Evolutionary conservation across 2,329 filamentous ascomycete species (phyloP).

Genomic region (Apiospora rasikravindrae): DNA sequence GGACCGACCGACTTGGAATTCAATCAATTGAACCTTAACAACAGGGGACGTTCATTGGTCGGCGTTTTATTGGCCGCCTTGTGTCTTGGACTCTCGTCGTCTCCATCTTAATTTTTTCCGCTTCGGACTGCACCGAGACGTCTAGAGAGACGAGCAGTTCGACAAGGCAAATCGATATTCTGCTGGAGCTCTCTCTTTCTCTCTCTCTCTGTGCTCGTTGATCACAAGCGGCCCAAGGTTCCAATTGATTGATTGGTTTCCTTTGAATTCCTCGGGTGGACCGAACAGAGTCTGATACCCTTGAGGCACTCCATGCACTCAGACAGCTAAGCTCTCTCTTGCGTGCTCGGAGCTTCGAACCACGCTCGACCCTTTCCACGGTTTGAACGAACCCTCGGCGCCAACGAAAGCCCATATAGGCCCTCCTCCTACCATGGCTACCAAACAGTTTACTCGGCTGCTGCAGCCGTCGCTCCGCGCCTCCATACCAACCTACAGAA

Average conservation of each 20-base stretch:
- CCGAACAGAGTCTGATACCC: background rate
- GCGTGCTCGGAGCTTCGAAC: constrained; percentile 11
- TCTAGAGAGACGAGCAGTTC: background rate
- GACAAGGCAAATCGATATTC: background rate
- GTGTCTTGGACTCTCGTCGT: background rate
- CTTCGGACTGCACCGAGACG: background rate
- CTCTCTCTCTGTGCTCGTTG: background rate
- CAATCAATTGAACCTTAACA: constrained; percentile 3
- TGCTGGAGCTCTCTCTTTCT: too few relatives aligned
- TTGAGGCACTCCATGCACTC: constrained; percentile 32
- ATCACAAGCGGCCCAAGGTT: background rate
- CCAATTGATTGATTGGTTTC: background rate
- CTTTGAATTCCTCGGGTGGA: background rate
- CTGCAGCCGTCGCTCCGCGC: constrained; percentile 10
- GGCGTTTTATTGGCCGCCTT: constrained; percentile 18
- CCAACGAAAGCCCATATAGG: background rate
- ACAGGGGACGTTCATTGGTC: background rate
- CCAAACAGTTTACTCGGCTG: background rate
- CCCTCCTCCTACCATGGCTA: constrained; percentile 17
- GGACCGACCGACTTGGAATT: background rate
- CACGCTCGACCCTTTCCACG: background rate
- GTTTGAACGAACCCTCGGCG: background rate
- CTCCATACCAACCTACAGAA: background rate
- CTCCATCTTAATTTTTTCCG: background rate
- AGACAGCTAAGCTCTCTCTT: constrained; percentile 19